These are phyloP conservation scores for Lactarius deliciosus DNA, from an alignment of 768 basidiomycete species.

Conservation along the genomic window DNA sequence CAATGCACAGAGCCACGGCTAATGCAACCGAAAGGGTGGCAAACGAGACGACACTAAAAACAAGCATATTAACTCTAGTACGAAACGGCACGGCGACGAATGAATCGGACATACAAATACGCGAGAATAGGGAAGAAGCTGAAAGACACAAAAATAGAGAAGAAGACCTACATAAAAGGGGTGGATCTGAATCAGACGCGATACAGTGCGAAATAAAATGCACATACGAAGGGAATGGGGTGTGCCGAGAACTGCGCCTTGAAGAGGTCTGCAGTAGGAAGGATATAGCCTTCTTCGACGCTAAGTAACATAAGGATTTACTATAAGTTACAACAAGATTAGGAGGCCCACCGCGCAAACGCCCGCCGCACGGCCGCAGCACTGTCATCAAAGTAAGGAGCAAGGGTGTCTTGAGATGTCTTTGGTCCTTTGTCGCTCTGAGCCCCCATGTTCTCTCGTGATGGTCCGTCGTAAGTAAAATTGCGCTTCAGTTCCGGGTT, in stretches of 20 bases:
- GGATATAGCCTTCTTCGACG: constrained; percentile 23
- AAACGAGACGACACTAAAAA: constrained; percentile 5
- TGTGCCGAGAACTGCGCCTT: constrained; percentile 7
- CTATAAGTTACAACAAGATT: no score
- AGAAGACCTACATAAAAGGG: constrained; percentile 12
- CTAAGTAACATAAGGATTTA: constrained; percentile 5
- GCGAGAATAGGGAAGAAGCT: constrained; percentile 27
- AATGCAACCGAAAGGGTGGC: constrained; percentile 20
- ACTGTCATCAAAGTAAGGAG: constrained; percentile 25
- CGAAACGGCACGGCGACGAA: background rate
- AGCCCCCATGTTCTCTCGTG: constrained; percentile 9
- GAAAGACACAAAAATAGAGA: constrained; percentile 18
- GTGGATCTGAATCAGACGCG: background rate
- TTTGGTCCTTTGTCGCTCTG: background rate
- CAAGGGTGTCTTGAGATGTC: constrained; percentile 15
- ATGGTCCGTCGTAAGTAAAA: background rate
- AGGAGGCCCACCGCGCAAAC: constrained; percentile 13
- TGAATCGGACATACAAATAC: constrained; percentile 22
- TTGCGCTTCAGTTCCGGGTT: background rate
- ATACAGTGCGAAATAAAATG: background rate
- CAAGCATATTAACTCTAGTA: background rate
- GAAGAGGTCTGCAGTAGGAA: constrained; percentile 13
- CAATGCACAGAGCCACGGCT: constrained; percentile 18
- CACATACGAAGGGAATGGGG: constrained; percentile 24
- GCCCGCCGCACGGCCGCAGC: constrained; percentile 18